A percentile compares a stretch with the other conserved stretches of the same genome.
phyloP scores from a whole-genome alignment of 164 flowering plant genomes.

The Cinnamomum chago region DNA sequence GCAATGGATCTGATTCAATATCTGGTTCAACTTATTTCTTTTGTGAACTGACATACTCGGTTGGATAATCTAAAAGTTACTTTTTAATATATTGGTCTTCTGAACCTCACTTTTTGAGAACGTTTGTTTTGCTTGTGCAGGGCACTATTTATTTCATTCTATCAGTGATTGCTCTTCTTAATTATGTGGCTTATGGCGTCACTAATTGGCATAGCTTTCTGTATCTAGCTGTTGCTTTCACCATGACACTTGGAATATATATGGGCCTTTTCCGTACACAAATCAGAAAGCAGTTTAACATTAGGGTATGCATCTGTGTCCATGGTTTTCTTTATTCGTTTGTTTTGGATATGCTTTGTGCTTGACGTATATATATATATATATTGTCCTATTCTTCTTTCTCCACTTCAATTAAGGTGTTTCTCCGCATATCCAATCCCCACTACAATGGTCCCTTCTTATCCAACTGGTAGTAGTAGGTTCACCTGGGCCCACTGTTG shows the following conservation, averaged over 20 bases:
- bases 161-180: slow-evolving; percentile 36
- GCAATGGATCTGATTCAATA: neutral
- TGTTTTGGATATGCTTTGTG: neutral
- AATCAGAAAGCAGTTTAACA: slow-evolving; percentile 77
- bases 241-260: slow-evolving; percentile 49
- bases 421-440: no score
- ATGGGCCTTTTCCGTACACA: slow-evolving; percentile 61
- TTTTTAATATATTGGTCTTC: neutral
- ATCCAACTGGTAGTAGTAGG: no score
- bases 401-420: neutral
- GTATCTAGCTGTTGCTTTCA: slow-evolving; percentile 55
- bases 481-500: no score
- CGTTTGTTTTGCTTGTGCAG: slow-evolving; percentile 39
- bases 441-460: no score
- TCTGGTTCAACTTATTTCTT: neutral
- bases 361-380: neutral
- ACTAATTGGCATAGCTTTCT: slow-evolving; percentile 54
- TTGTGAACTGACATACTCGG: neutral
- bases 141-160: slow-evolving; percentile 51
- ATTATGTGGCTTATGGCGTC: slow-evolving; percentile 45
- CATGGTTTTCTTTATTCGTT: neutral
- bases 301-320: slow-evolving; percentile 43
- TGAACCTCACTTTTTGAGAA: neutral
- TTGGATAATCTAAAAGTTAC: neutral
- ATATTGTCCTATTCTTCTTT: neutral